Percentiles rank a stretch among this genome's conserved stretches.
These are phyloP conservation scores for Blepharisma japonicum DNA, from an alignment of 73 alveolate genomes.

Conservation along the genomic window DNA sequence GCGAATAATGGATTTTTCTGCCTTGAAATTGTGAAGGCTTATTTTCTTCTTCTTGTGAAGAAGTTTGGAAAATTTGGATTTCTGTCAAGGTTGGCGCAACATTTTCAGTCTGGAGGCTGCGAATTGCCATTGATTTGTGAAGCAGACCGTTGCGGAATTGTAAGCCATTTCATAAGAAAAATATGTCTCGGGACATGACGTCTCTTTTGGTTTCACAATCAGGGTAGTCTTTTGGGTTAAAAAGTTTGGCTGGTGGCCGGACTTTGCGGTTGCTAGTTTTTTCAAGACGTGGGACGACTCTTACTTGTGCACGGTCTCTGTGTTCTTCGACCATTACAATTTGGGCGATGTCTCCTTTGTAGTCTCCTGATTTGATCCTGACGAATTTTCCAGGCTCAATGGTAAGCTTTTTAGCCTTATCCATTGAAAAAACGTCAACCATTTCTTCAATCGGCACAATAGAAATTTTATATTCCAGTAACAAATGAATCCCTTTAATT, in stretches of 20 bases:
- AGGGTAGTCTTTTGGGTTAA: conserved; percentile 42
- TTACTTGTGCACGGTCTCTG: conserved; percentile 55
- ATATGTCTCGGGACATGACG: conserved; percentile 35
- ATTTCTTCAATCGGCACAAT: conserved; percentile 72
- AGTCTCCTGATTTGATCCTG: conserved; percentile 68
- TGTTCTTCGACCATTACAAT: conserved; percentile 74
- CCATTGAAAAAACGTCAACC: conserved; percentile 65
- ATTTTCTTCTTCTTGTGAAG: conserved; percentile 39
- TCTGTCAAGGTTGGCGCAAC: conserved; percentile 78
- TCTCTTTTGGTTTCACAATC: conserved; percentile 23
- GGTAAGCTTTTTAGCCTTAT: conserved; percentile 46
- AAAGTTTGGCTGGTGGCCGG: conserved; percentile 57
- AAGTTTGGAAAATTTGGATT: conserved; percentile 47
- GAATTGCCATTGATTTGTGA: conserved; percentile 49
- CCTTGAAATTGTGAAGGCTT: conserved; percentile 21
- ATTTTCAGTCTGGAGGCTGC: conserved; percentile 55
- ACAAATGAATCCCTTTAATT: conserved; percentile 58
- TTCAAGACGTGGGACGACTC: conserved; percentile 76
- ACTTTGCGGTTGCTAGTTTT: conserved; percentile 26
- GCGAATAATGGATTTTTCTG: conserved; percentile 39
- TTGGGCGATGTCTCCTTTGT: conserved; percentile 82
- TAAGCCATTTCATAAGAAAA: conserved; percentile 47
- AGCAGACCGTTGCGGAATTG: conserved; percentile 70
- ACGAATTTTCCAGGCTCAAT: conserved; percentile 74
- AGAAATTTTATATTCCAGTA: conserved; percentile 55